Evolutionary conservation across 129 eudicot genomes (phyloP).

Genomic region (Deinandra increscens): DNA sequence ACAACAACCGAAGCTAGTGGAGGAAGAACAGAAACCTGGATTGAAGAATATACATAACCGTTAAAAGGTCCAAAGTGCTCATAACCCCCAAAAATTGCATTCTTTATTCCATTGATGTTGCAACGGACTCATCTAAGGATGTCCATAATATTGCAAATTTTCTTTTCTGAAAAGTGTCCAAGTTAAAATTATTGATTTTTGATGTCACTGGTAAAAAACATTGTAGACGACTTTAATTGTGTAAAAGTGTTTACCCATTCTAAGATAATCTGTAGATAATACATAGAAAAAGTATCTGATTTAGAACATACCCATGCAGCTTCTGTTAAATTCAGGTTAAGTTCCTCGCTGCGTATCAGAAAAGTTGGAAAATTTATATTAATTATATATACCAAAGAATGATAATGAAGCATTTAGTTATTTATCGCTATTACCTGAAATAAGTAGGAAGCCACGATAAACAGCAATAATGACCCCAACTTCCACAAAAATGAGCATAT

Average conservation of each 20-base stretch:
- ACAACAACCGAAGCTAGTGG: slow-evolving; percentile 87
- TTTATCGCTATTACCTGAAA: slow-evolving; percentile 57
- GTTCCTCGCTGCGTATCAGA: slow-evolving; percentile 70
- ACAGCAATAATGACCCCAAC: slow-evolving; percentile 98
- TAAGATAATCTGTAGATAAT: not conserved
- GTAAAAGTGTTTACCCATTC: not conserved
- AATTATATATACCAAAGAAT: not conserved
- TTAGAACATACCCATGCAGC: slow-evolving; percentile 83
- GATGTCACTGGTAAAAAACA: not conserved
- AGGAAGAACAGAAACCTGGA: slow-evolving; percentile 94
- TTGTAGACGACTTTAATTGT: not conserved
- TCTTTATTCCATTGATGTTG: not conserved
- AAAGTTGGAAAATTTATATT: slow-evolving; percentile 26
- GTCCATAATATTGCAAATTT: not conserved
- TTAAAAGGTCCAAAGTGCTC: slow-evolving; percentile 12
- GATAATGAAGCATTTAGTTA: not conserved
- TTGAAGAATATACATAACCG: slow-evolving; percentile 12
- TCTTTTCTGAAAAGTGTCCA: not conserved
- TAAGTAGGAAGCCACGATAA: slow-evolving; percentile 99
- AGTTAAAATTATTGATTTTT: not conserved
- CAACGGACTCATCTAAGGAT: not conserved
- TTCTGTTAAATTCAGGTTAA: slow-evolving; percentile 79
- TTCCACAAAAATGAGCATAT: slow-evolving; percentile 98
- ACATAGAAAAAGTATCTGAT: slow-evolving; percentile 15
- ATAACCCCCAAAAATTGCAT: not conserved